Evolutionary conservation across 179 eudicot genomes (phyloP), one percentile per base, ranked within the genome.

Genomic region (Carnegiea gigantea): DNA sequence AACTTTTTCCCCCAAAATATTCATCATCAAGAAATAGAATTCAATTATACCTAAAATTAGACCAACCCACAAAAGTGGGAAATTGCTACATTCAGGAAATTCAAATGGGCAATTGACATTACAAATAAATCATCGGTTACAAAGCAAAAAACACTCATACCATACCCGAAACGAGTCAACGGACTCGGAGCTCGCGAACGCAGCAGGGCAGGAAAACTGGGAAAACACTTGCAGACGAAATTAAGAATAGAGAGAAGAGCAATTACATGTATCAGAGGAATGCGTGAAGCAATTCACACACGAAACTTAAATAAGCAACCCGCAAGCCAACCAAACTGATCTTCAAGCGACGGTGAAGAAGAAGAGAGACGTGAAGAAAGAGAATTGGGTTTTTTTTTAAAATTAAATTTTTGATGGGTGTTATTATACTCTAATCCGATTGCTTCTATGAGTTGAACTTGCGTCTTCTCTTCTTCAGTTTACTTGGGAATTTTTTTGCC

Each of bases 311-410:
- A 48, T 70, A 44, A 23, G 1, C 1, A 57, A 21, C 15, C 14
- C 38, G 23, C 6, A 20, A 77, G 59, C 1, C 43, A 38, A 72
- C 10, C 24, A 33, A 44, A 72, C 46, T 73, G 74, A 77, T 49
- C 75, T 78, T 59, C 44, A 40, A 77, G 33, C 46, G 40, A 51
- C 36, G 40, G 28, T n/a, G 62, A 82, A 30, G 48, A 62, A 72
- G 43, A 44, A 84, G 71, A 86, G 88, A 88, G 87, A 78, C 87
- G 88, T 88, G 87, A 84, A 86, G 90, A 77, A 88, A 84, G 78
- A 85, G 83, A 84, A 87, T 77, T 75, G 75, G 65, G 48, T 38
- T 13, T 51, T 51, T 49, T 49, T 51, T 51, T 2, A 2, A 17
- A 11, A 51, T 10, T 51, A 51, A 51, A 51, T 5, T 57, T 57